Evolutionary conservation across 2,329 filamentous ascomycete genomes (phyloP).

Genomic region (Scopulariopsis brevicaulis): DNA sequence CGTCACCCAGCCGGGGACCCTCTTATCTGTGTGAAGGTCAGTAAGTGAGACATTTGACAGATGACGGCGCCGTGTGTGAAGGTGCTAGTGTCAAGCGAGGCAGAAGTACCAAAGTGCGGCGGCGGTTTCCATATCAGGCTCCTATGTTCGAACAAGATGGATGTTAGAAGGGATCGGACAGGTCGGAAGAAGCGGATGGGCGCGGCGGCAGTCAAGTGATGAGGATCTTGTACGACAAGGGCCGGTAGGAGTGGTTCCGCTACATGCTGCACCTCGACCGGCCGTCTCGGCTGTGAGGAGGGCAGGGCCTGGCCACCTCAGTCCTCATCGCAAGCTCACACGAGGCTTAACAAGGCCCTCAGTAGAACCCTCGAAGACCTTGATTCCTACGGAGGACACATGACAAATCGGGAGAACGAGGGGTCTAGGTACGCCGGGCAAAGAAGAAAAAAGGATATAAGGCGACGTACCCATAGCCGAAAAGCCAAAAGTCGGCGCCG

Average conservation of each 20-base stretch:
- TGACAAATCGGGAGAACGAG: neutral
- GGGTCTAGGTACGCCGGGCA: neutral
- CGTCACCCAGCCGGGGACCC: constrained; percentile 80
- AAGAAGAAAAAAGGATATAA: neutral
- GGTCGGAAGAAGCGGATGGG: neutral
- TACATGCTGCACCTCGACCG: neutral
- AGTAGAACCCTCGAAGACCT: neutral
- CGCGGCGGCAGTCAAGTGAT: neutral
- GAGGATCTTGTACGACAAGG: neutral
- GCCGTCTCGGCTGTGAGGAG: too few species aligned
- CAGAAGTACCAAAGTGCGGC: constrained; percentile 70
- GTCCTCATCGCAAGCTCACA: neutral
- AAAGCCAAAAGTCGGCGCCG: constrained; percentile 77
- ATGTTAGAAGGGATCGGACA: neutral
- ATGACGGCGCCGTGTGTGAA: constrained; percentile 3
- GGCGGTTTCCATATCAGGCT: constrained; percentile 98
- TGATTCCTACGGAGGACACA: neutral
- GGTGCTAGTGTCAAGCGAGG: neutral
- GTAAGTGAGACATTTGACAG: constrained; percentile 4
- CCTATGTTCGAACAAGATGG: constrained; percentile 23
- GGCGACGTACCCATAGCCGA: constrained; percentile 74
- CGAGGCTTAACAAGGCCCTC: neutral
- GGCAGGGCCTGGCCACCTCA: neutral
- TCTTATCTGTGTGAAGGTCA: constrained; percentile 47
- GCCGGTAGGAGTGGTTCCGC: neutral